Base-by-base conservation (phyloP, 345 rosid genomes). In the Murraya koenigii region DNA sequence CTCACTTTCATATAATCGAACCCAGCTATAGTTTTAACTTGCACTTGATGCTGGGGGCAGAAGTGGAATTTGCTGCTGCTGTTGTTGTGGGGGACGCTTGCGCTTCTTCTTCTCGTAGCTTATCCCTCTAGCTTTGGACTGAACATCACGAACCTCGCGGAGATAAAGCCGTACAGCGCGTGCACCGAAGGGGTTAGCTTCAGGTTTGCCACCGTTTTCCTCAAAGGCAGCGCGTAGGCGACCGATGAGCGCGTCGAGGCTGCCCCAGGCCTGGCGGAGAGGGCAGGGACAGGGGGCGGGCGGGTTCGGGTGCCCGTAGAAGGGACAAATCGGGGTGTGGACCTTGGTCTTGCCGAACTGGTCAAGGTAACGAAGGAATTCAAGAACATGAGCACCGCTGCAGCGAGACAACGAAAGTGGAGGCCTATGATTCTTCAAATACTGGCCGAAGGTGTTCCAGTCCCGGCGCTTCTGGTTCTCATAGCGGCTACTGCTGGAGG, bases 251-350 rank as follows among this genome's bases (percentile, higher is more conserved):
- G 93, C 92, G 33, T 90, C 93, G 19, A 90, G 92, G 84, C 93
- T 90, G 61, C 93, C 93, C 93, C 93, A 90, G 9, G 93, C 93
- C 78, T 90, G 93, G 62, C 92, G 87, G 22, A 90, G 88, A 0
- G 93, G 93, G 86, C 93, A 90, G 9, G 92, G 93, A 80, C 93
- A 90, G 14, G 93, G 93, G 4, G 89, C 90, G 0, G 93, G 93
- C 1, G 93, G 93, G 72, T 83, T 88, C 0, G 92, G 93, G 49
- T 87, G 90, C 10, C 93, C 93, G 41, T 84, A 90, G 83, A 90
- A 90, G 38, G 88, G 93, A 82, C 93, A 90, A 56, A 83, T 70
- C 28, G 83, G 86, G 55, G 86, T 81, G 86, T 90, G 93, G 52
- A 90, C 93, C 78, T 90, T 90, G 73, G 93, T 90, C 80, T 90